Evolutionary conservation across 495 filamentous ascomycete genomes (phyloP).

Genomic region (Glutinoglossum americanum): DNA sequence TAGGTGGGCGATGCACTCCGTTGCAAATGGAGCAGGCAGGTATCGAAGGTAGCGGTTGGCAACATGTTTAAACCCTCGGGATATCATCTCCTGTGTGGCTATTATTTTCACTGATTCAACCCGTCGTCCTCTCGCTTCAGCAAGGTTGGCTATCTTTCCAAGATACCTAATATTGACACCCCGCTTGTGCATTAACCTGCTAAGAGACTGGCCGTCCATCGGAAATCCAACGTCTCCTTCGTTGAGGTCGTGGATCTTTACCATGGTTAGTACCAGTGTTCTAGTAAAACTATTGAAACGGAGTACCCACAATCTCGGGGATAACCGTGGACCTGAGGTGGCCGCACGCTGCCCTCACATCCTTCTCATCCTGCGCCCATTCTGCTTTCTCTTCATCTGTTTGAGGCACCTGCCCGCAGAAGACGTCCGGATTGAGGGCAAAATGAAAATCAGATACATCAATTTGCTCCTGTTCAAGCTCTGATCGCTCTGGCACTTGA

Average conservation of each 20-base stretch:
- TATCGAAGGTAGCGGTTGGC: constrained; percentile 57
- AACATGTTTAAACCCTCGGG: constrained; percentile 84
- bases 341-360: constrained; percentile 65
- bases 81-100: constrained; percentile 76
- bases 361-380: constrained; percentile 66
- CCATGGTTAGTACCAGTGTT: background rate
- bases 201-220: constrained; percentile 88
- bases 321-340: constrained; percentile 56
- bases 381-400: constrained; percentile 76
- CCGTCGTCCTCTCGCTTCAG: constrained; percentile 42
- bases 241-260: constrained; percentile 55
- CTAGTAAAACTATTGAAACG: background rate
- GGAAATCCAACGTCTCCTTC: constrained; percentile 91
- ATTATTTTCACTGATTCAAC: constrained; percentile 56
- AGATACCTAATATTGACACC: constrained; percentile 96
- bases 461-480: constrained; percentile 32
- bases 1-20: constrained; percentile 63
- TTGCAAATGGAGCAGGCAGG: constrained; percentile 54
- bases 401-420: constrained; percentile 77
- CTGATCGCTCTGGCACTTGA: background rate
- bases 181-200: constrained; percentile 78
- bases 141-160: constrained; percentile 52
- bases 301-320: constrained; percentile 30
- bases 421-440: constrained; percentile 84
- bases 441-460: constrained; percentile 77